Conservation (phyloP, 768 basidiomycete genomes). For the Ramaria rubella region DNA sequence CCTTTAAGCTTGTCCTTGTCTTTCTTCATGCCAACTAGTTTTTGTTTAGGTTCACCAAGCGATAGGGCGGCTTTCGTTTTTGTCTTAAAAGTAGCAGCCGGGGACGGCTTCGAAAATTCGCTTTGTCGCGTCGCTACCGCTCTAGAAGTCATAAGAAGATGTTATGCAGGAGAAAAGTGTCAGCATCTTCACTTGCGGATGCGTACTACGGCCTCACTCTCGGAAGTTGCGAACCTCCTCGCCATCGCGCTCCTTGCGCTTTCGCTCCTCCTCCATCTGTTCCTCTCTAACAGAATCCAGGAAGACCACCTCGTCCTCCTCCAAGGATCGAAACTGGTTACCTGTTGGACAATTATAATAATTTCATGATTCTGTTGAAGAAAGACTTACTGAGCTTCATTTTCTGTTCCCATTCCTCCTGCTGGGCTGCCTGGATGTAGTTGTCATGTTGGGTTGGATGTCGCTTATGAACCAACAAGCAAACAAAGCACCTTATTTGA, state of each 20-base stretch:
- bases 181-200: not conserved
- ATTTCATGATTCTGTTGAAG: not conserved
- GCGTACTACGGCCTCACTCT: conserved; percentile 42
- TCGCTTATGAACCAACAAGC: conserved; percentile 7
- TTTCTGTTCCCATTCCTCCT: conserved; percentile 92
- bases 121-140: conserved; percentile 66
- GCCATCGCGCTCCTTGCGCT: conserved; percentile 67
- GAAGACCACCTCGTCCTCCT: conserved; percentile 88
- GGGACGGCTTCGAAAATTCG: conserved; percentile 21
- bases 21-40: conserved; percentile 42
- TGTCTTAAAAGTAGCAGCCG: conserved; percentile 21
- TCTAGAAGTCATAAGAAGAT: conserved; percentile 26
- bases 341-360: conserved; percentile 34
- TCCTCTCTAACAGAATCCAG: conserved; percentile 75
- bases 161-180: conserved; percentile 2
- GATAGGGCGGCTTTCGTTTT: conserved; percentile 15
- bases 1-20: conserved; percentile 72
- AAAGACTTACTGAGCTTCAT: conserved; percentile 54
- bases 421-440: conserved; percentile 83
- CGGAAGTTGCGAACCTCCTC: conserved; percentile 74
- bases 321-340: conserved; percentile 83
- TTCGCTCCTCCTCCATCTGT: conserved; percentile 68
- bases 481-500: conserved; percentile 63
- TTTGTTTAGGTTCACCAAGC: conserved; percentile 18
- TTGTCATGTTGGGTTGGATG: too few relatives aligned